These are phyloP conservation scores for Harrya chromipes DNA, from an alignment of 768 basidiomycete genomes.

Conservation along the genomic window DNA sequence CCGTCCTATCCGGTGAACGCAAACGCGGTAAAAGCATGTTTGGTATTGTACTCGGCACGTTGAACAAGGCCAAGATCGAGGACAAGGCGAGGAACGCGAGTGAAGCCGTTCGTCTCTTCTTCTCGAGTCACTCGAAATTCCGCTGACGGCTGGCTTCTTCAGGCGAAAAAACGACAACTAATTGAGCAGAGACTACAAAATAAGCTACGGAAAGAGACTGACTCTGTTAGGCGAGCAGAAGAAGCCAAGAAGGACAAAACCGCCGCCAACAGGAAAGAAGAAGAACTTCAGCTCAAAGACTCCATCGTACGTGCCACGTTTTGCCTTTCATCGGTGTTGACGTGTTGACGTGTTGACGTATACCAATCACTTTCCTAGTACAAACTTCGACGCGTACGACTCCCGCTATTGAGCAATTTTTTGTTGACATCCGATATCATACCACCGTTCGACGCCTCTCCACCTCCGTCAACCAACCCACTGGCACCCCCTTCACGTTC, in stretches of 20 bases:
- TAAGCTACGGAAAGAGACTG: conserved; percentile 83
- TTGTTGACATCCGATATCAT: conserved; percentile 71
- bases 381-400: conserved; percentile 66
- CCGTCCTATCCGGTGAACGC: conserved; percentile 53
- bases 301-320: conserved; percentile 57
- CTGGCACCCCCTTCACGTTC: conserved; percentile 53
- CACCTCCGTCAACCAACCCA: conserved; percentile 29
- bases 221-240: conserved; percentile 79
- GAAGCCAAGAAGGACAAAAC: conserved; percentile 85
- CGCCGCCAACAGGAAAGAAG: conserved; percentile 72
- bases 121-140: not conserved
- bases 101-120: conserved; percentile 58
- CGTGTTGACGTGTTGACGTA: not conserved
- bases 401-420: conserved; percentile 75
- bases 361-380: conserved; percentile 41
- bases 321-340: not conserved
- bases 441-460: conserved; percentile 35
- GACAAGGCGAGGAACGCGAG: conserved; percentile 83
- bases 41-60: conserved; percentile 76
- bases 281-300: conserved; percentile 77
- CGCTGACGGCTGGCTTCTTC: conserved; percentile 9
- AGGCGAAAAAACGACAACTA: conserved; percentile 83
- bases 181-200: conserved; percentile 83
- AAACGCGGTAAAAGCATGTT: conserved; percentile 89
- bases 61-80: conserved; percentile 85